Conservation (phyloP, 345 rosid species). For the Brassica incana region DNA sequence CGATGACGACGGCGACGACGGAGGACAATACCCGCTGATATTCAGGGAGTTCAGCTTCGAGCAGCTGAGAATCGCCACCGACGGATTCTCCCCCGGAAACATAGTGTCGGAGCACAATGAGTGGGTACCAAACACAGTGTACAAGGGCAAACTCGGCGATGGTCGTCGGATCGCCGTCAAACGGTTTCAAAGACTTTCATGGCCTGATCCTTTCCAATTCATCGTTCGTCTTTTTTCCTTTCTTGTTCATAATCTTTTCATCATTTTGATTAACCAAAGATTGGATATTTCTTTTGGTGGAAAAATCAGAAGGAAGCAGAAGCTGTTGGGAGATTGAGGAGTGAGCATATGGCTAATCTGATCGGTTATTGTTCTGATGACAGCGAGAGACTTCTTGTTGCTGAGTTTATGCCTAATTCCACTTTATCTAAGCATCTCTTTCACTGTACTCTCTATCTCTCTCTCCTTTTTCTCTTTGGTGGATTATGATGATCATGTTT, state of each 20-base stretch:
- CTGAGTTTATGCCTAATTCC: conserved; percentile 91
- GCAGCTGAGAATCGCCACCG: conserved; percentile 59
- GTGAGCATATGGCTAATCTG: conserved; percentile 78
- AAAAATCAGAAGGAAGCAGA: conserved; percentile 69
- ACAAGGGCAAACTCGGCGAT: conserved; percentile 60
- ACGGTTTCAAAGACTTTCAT: conserved; percentile 61
- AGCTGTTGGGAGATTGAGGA: conserved; percentile 79
- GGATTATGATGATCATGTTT: background rate
- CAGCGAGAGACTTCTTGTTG: conserved; percentile 77
- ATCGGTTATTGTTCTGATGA: conserved; percentile 88
- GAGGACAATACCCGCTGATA: conserved; percentile 39
- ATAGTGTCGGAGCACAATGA: conserved; percentile 76
- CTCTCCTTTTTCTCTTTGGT: background rate
- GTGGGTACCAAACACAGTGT: conserved; percentile 67
- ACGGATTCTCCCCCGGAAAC: conserved; percentile 57
- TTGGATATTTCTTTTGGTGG: background rate
- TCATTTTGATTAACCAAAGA: background rate
- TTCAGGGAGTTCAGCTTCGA: conserved; percentile 60
- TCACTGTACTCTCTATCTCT: conserved; percentile 55
- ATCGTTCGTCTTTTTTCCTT: conserved; percentile 40
- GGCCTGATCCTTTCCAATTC: conserved; percentile 79
- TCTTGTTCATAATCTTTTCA: background rate
- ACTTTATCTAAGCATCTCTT: conserved; percentile 92
- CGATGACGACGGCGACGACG: conserved; percentile 1
- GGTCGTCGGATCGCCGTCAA: conserved; percentile 67